phyloP scores from a whole-genome alignment of 2,329 filamentous ascomycete species.

The Microdochium trichocladiopsis region DNA sequence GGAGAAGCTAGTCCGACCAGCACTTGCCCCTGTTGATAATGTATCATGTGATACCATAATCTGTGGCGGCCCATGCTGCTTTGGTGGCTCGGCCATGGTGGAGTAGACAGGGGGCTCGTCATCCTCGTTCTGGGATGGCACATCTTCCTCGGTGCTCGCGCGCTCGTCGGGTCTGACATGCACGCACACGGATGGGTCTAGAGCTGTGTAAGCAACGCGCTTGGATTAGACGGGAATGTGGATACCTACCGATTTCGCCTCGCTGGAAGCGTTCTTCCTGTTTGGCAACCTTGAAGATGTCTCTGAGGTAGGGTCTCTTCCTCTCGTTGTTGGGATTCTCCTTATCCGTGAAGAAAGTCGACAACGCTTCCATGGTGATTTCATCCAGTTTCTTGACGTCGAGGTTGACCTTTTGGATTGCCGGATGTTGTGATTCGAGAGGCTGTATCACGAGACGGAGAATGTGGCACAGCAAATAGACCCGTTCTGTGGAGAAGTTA shows the following conservation, averaged over 20 bases:
- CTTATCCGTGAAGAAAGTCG: conserved; percentile 50
- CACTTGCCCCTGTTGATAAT: not conserved
- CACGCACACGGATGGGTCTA: not conserved
- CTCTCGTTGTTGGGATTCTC: conserved; percentile 42
- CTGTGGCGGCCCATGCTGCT: not conserved
- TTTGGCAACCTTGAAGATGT: conserved; percentile 55
- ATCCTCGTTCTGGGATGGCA: not conserved
- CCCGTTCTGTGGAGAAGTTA: conserved; percentile 38
- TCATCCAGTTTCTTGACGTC: conserved; percentile 50
- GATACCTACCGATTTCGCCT: conserved; percentile 46
- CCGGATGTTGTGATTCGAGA: conserved; percentile 37
- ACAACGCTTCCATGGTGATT: conserved; percentile 49
- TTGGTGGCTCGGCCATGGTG: not conserved
- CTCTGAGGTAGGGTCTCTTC: conserved; percentile 49
- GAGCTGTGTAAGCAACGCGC: not conserved
- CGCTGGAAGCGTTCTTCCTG: conserved; percentile 48
- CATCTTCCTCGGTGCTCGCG: not conserved
- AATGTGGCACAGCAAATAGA: conserved; percentile 52
- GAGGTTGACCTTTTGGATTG: conserved; percentile 45
- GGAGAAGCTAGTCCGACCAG: not conserved
- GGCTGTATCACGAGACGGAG: conserved; percentile 49
- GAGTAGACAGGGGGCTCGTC: not conserved
- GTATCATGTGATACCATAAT: not conserved
- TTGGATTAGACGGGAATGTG: not conserved
- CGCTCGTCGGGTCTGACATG: not conserved